Conservation (phyloP, 169 alveolate genomes). For the Eimeria nieschulzi region DNA sequence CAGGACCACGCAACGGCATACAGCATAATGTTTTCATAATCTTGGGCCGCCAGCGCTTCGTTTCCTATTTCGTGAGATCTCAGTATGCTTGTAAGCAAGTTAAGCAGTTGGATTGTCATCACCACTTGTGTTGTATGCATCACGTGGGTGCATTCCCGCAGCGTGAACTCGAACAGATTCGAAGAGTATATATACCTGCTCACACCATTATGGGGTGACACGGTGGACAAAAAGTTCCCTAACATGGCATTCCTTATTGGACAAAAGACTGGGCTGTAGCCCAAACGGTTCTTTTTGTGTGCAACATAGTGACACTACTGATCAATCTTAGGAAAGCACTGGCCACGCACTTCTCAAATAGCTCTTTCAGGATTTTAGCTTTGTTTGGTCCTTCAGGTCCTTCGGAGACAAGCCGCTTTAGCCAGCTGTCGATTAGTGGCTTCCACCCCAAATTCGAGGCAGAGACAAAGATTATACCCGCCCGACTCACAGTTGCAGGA, state of each 20-base stretch:
- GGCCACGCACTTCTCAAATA: slow-evolving; percentile 81
- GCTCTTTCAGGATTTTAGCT: slow-evolving; percentile 81
- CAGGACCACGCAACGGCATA: slow-evolving; percentile 92
- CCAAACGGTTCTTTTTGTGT: no score
- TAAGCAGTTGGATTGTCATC: slow-evolving; percentile 85
- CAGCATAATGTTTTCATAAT: slow-evolving; percentile 85
- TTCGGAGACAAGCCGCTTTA: slow-evolving; percentile 79
- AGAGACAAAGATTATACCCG: slow-evolving; percentile 95
- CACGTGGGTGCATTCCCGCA: slow-evolving; percentile 86
- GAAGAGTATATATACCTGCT: slow-evolving; percentile 77
- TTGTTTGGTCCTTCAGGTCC: slow-evolving; percentile 85
- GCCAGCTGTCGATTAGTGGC: slow-evolving; percentile 93
- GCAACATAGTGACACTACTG: no score
- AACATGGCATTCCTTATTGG: no score
- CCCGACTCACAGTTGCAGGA: slow-evolving; percentile 95
- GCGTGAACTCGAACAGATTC: slow-evolving; percentile 74
- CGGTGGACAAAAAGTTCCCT: neutral
- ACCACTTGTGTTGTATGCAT: slow-evolving; percentile 89
- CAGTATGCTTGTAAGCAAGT: slow-evolving; percentile 88
- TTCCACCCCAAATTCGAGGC: slow-evolving; percentile 93
- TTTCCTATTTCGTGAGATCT: slow-evolving; percentile 84
- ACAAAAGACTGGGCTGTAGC: no score
- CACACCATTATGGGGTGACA: neutral
- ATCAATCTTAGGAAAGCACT: neutral
- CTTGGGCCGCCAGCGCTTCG: slow-evolving; percentile 81